Evolutionary conservation across 768 basidiomycete genomes (phyloP).

Genomic region (Naganishia vishniacii): DNA sequence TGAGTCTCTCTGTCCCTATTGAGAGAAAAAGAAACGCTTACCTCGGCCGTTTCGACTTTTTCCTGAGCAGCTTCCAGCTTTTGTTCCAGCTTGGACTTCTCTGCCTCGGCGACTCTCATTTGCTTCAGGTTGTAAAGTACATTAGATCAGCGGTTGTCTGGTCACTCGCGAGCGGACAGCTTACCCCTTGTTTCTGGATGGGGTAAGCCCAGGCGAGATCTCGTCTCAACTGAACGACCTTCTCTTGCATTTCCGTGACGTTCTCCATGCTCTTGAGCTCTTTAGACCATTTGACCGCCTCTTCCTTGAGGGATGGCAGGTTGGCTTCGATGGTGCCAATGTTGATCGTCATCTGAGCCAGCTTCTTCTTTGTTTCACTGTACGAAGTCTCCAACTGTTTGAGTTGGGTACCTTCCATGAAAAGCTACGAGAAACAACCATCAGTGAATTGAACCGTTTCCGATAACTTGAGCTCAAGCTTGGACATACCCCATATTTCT

Average conservation of each 20-base stretch:
- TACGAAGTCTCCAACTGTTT: constrained; percentile 83
- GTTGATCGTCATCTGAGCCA: constrained; percentile 51
- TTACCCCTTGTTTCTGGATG: constrained; percentile 61
- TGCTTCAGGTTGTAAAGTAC: not conserved
- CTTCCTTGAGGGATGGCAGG: constrained; percentile 48
- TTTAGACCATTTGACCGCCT: constrained; percentile 19
- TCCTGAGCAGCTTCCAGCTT: constrained; percentile 21
- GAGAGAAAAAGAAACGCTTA: not conserved
- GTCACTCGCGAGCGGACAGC: constrained; percentile 34
- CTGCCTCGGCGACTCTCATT: constrained; percentile 35
- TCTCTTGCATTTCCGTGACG: constrained; percentile 66
- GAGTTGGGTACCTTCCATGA: constrained; percentile 87
- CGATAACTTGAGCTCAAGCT: not conserved
- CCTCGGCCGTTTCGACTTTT: constrained; percentile 11
- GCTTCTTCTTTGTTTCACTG: constrained; percentile 56
- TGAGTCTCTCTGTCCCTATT: no score
- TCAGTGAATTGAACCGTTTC: not conserved
- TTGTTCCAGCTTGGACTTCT: constrained; percentile 55
- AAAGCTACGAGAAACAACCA: constrained; percentile 59
- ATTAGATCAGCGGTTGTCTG: not conserved
- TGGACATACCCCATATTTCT: constrained; percentile 75
- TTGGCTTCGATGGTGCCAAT: constrained; percentile 64
- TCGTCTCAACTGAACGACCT: constrained; percentile 62
- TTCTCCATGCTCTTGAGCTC: constrained; percentile 63
- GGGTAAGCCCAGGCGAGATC: constrained; percentile 88